A percentile compares a stretch with the other conserved stretches of the same genome.
Conservation (phyloP, 495 filamentous ascomycete genomes). For the Immersiella caudata region DNA sequence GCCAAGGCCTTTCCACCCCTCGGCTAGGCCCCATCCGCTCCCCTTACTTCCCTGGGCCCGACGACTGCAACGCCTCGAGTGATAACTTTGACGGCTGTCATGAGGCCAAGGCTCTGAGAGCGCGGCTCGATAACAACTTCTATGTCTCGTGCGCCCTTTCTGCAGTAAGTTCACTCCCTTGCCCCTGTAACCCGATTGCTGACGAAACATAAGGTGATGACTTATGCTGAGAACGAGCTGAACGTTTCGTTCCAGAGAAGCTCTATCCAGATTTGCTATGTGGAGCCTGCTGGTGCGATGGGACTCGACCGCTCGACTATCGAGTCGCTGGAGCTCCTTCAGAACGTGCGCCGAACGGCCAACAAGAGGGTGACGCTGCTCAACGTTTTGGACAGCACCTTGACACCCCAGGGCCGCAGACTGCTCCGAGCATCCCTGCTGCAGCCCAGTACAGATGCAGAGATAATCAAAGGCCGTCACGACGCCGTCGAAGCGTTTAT, state of each 20-base stretch:
- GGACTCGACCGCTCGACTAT: constrained; percentile 89
- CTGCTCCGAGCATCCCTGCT: constrained; percentile 80
- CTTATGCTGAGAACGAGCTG: constrained; percentile 72
- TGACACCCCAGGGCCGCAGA: constrained; percentile 85
- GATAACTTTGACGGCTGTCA: constrained; percentile 40
- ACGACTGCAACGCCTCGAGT: not conserved
- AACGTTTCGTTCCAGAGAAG: constrained; percentile 68
- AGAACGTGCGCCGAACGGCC: constrained; percentile 76
- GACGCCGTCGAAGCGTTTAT: constrained; percentile 86
- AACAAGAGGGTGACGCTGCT: constrained; percentile 76
- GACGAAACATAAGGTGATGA: constrained; percentile 62
- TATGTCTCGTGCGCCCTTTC: constrained; percentile 88
- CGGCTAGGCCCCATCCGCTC: too few relatives aligned
- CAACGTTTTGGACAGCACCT: constrained; percentile 79
- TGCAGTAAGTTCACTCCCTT: constrained; percentile 61
- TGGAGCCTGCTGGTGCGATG: constrained; percentile 91
- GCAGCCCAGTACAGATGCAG: constrained; percentile 79
- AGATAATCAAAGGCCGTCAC: constrained; percentile 64
- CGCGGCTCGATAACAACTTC: constrained; percentile 79
- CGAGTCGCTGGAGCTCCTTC: constrained; percentile 81
- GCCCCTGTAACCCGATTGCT: constrained; percentile 7
- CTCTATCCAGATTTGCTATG: constrained; percentile 82
- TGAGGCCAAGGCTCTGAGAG: constrained; percentile 76
- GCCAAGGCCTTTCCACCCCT: too few relatives aligned
- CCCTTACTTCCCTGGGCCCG: too few relatives aligned